Evolutionary conservation across 116 monocot genomes (phyloP).

Genomic region (Iris pallida): DNA sequence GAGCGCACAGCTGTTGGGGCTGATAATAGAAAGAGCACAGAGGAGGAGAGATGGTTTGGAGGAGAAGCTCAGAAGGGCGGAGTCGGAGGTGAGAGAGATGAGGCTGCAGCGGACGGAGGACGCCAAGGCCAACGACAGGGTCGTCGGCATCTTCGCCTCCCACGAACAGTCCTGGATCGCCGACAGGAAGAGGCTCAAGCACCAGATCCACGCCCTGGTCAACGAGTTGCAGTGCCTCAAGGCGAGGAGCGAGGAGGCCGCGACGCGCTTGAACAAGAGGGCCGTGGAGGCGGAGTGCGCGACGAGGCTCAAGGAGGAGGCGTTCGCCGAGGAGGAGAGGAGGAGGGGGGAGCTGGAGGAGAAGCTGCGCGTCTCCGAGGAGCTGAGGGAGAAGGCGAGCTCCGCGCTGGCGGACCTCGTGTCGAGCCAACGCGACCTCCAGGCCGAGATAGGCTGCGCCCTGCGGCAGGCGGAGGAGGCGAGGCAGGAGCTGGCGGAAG

Average conservation of each 20-base stretch:
- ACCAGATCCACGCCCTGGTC: constrained; percentile 51
- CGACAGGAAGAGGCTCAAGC: constrained; percentile 42
- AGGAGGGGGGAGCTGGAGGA: constrained; percentile 36
- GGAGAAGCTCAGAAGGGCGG: constrained; percentile 25
- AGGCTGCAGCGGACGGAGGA: constrained; percentile 48
- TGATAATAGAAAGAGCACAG: constrained; percentile 31
- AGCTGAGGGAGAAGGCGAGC: constrained; percentile 29
- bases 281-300: constrained; percentile 15
- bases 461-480: constrained; percentile 24
- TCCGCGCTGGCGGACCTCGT: constrained; percentile 36
- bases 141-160: constrained; percentile 56
- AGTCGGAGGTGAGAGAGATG: constrained; percentile 22
- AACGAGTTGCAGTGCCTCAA: constrained; percentile 29
- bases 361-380: constrained; percentile 36
- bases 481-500: constrained; percentile 32
- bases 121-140: constrained; percentile 78
- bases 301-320: constrained; percentile 26
- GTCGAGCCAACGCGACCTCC: constrained; percentile 45
- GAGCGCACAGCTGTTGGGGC: constrained; percentile 27
- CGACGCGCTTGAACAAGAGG: constrained; percentile 22
- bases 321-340: constrained; percentile 25
- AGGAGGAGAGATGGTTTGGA: constrained; percentile 14
- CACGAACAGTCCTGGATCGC: constrained; percentile 68
- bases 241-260: constrained; percentile 25
- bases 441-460: constrained; percentile 31